Evolutionary conservation across 192 early-diverging fungal genomes (phyloP).

Genomic region (Physocladia obscura): DNA sequence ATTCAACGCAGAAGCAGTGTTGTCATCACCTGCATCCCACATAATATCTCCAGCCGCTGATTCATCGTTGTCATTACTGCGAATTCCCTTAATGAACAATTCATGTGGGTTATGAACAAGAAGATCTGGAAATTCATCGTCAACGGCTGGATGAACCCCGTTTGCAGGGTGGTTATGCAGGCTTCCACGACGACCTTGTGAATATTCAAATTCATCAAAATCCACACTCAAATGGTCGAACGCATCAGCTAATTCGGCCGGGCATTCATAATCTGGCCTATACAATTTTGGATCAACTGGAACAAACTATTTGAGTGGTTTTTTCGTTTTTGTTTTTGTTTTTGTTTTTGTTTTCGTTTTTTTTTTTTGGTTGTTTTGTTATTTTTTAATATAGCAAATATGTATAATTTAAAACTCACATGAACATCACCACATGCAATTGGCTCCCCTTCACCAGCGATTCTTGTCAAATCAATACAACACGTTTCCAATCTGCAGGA

Average conservation of each 20-base stretch:
- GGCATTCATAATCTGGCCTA: conserved; percentile 19
- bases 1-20: neutral
- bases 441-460: conserved; percentile 23
- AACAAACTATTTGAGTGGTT: no score
- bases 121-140: conserved; percentile 17
- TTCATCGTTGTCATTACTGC: neutral
- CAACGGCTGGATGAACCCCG: neutral
- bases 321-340: no score
- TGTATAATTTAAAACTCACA: conserved; percentile 12
- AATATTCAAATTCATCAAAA: conserved; percentile 28
- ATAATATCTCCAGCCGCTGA: conserved; percentile 11
- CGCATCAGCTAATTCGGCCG: conserved; percentile 20
- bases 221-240: conserved; percentile 23
- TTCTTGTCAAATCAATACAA: conserved; percentile 31
- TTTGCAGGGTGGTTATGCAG: no score
- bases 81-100: neutral
- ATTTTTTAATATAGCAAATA: no score
- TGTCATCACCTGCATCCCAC: conserved; percentile 14
- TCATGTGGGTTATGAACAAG: neutral
- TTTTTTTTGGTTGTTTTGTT: no score
- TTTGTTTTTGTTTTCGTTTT: no score
- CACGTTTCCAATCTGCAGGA: conserved; percentile 23
- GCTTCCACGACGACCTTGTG: conserved; percentile 18
- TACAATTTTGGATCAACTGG: conserved; percentile 29
- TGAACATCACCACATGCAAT: conserved; percentile 32